Evolutionary conservation across 1,284 basidiomycete genomes (phyloP).

Genomic region (Abortiporus biennis): DNA sequence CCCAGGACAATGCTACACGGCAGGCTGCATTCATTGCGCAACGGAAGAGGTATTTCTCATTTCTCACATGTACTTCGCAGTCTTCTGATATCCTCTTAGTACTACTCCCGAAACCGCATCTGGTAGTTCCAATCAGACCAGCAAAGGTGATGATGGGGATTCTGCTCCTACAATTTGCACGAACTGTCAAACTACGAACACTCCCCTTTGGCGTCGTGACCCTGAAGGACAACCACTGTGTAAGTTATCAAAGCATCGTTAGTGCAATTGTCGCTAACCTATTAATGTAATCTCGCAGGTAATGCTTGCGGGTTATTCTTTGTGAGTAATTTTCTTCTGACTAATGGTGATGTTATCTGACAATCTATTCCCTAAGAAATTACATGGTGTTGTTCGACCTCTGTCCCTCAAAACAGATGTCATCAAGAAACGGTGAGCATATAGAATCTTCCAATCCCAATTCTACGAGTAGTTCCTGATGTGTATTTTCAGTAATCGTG

Average conservation of each 20-base stretch:
- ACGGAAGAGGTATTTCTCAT: constrained; percentile 42
- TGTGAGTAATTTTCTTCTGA: constrained; percentile 43
- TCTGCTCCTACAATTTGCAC: constrained; percentile 79
- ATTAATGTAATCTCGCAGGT: constrained; percentile 30
- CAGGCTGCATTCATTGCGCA: constrained; percentile 23
- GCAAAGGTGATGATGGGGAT: constrained; percentile 60
- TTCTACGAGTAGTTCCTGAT: background rate
- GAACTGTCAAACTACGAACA: constrained; percentile 95
- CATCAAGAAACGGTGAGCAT: constrained; percentile 88
- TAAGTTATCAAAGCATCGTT: constrained; percentile 30
- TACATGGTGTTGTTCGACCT: constrained; percentile 92
- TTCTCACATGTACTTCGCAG: constrained; percentile 4
- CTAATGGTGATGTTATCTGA: background rate
- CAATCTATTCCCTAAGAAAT: constrained; percentile 51
- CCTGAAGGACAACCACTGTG: constrained; percentile 93
- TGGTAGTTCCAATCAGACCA: constrained; percentile 27
- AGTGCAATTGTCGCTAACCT: constrained; percentile 12
- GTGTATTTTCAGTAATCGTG: constrained; percentile 54
- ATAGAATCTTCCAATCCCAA: constrained; percentile 7
- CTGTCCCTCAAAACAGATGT: constrained; percentile 95
- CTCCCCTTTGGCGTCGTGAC: constrained; percentile 92
- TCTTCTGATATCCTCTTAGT: constrained; percentile 30
- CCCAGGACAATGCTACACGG: constrained; percentile 35
- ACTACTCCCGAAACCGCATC: constrained; percentile 48
- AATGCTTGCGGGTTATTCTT: constrained; percentile 90